These are phyloP conservation scores for Acanthochlamys bracteata DNA, from an alignment of 106 monocot genomes.

Conservation along the genomic window DNA sequence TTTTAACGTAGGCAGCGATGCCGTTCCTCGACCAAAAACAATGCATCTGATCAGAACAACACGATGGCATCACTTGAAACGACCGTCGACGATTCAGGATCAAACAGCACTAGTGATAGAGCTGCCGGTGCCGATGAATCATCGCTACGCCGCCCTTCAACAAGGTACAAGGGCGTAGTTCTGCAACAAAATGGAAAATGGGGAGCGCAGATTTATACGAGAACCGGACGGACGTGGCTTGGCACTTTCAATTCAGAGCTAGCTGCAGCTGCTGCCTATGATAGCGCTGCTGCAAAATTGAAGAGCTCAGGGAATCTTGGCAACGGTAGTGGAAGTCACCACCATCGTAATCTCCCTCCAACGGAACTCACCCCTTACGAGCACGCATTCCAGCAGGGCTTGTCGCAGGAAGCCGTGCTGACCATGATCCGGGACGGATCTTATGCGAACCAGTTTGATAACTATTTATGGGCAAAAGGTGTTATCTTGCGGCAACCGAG, in stretches of 20 bases:
- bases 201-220: conserved; percentile 30
- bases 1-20: no score
- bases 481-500: no score
- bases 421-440: conserved; percentile 26
- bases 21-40: no score
- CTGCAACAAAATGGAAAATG: conserved; percentile 32
- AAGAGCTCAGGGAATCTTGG: conserved; percentile 4
- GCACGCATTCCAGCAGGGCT: conserved; percentile 13
- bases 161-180: conserved; percentile 27
- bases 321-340: not conserved
- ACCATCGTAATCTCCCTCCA: conserved; percentile 24
- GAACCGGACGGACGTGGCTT: conserved; percentile 18
- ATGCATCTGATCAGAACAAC: no score
- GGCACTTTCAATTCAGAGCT: conserved; percentile 27
- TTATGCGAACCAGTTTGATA: conserved; percentile 6
- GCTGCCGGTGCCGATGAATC: not conserved
- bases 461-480: no score
- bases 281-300: conserved; percentile 26
- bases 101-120: not conserved
- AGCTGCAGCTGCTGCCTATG: conserved; percentile 21
- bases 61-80: not conserved
- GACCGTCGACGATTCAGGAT: not conserved
- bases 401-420: conserved; percentile 18
- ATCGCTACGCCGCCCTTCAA: not conserved
- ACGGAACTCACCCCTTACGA: conserved; percentile 9